Evolutionary conservation across 768 basidiomycete species (phyloP), one percentile per base, ranked within the genome.

Genomic region (Auriscalpium microsporum): DNA sequence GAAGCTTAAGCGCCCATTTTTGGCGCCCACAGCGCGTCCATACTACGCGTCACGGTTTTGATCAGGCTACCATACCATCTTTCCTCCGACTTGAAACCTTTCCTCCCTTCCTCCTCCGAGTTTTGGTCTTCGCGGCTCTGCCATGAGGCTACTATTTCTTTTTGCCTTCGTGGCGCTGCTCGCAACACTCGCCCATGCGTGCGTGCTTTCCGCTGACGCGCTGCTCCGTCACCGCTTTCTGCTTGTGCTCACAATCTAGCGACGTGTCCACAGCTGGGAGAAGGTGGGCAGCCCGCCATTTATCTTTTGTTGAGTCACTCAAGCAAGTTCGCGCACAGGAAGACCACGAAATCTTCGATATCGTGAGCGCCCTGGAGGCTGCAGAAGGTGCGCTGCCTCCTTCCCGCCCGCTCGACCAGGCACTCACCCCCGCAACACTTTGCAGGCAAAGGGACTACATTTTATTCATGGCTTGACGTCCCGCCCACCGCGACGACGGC

Each of bases 281-380:
- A 87, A 86, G 72, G 86, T 85, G 56, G 53, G 69, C 58, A 16
- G 47, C 8, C 13, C 9, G 23, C 21, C 37, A 7, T 2, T 52
- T 7, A 13, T 56, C 8, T 9, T 45, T 14, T 23, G 14, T 34
- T 13, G 16, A 50, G 35, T 10, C 3, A 14, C 40, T n/a, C 49
- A 36, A 17, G 19, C 17, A 21, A 14, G 50, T 16, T 8, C 8
- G 8, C 45, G 16, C 38, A 37, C 34, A 93, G 87, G 88, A 94
- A 72, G 94, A 97, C 73, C 81, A 96, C 75, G 94, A 97, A 70
- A 94, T 97, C 38, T 97, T 97, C 65, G 94, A 96, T 71, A 78
- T 96, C 13, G 93, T 95, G 56, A 79, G 81, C 59, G 88, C 79
- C 17, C 68, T 97, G 19, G 86, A 94, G 69, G 74, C 73, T 3